Evolutionary conservation across 371 early-diverging fungal genomes (phyloP), one percentile per base, ranked within the genome.

Genomic region (Mortierella sp.): DNA sequence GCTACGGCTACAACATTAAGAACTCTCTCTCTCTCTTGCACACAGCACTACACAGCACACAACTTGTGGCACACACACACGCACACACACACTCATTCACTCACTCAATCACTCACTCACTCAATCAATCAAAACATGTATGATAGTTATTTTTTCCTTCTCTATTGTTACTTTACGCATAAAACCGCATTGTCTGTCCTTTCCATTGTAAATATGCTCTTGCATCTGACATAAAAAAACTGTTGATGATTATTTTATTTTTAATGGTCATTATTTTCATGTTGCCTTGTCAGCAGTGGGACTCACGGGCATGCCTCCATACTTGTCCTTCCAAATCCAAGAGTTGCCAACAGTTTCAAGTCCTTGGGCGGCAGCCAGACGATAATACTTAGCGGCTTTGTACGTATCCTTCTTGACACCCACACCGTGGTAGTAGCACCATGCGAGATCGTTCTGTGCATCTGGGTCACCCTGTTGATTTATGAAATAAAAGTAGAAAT

Each of bases 241-340:
- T 30, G 30, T 2, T 30, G 30, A 30, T 30, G 30, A 30, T 30
- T 30, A 30, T 52, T 52, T 52, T 52, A 51, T 52, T 64, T 49
- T 64, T 35, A 5, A 12, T 45, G 30, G 43, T 58, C 11, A 12
- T 11, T 59, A n/a, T 26, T 28, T 28, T 18, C 30, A 18, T 22
- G 26, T 52, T 26, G 52, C 26, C 47, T 51, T 73, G 74, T 72
- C 55, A 18, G 43, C 66, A 3, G 72, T 64, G 18, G 83, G 75
- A 24, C 80, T 80, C 6, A 66, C 22, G 3, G 80, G 80, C 37
- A 67, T 49, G 20, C 81, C 78, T 47, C 91, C 89, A 70, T 94
- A 94, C 77, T 97, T 97, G 40, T 93, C 88, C 78, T 97, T 97
- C 86, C 92, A 95, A 37, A 97, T 96, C 98, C 98, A 97, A 26